These are phyloP conservation scores for Artemisia argyi DNA, from an alignment of 129 eudicot genomes.

Conservation along the genomic window DNA sequence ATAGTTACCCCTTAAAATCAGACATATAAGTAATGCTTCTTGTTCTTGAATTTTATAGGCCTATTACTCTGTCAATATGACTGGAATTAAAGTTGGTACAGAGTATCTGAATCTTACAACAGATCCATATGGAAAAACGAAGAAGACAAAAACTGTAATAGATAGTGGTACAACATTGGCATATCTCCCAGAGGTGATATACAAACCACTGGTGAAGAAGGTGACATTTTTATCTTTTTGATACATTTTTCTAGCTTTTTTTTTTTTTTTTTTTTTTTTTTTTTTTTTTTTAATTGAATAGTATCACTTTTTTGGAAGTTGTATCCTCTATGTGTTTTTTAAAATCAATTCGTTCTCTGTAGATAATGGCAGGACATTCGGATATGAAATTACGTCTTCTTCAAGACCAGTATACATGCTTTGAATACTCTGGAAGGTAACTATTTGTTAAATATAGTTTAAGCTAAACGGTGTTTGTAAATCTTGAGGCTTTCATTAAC, in stretches of 20 bases:
- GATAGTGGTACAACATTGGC: conserved; percentile 93
- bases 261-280: not conserved
- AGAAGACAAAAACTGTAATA: conserved; percentile 57
- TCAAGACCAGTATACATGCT: conserved; percentile 71
- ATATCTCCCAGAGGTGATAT: conserved; percentile 75
- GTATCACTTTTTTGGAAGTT: no score
- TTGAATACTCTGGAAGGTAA: conserved; percentile 66
- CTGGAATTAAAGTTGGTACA: conserved; percentile 66
- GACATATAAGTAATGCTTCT: no score
- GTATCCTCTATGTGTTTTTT: not conserved
- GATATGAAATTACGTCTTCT: conserved; percentile 43
- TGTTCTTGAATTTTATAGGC: conserved; percentile 41
- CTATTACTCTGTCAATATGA: conserved; percentile 82
- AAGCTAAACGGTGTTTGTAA: not conserved
- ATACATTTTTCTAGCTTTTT: not conserved
- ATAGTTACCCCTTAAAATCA: no score
- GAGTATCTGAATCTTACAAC: conserved; percentile 50
- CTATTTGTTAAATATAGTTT: not conserved
- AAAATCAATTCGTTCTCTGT: conserved; percentile 7
- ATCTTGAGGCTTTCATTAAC: not conserved
- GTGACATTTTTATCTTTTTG: conserved; percentile 26
- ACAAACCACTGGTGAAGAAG: conserved; percentile 56
- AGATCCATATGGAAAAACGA: conserved; percentile 37
- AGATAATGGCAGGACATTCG: conserved; percentile 65
- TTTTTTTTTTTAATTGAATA: not conserved